Conservation (phyloP, 2,329 filamentous ascomycete species). For the Xylariaceae sp. region DNA sequence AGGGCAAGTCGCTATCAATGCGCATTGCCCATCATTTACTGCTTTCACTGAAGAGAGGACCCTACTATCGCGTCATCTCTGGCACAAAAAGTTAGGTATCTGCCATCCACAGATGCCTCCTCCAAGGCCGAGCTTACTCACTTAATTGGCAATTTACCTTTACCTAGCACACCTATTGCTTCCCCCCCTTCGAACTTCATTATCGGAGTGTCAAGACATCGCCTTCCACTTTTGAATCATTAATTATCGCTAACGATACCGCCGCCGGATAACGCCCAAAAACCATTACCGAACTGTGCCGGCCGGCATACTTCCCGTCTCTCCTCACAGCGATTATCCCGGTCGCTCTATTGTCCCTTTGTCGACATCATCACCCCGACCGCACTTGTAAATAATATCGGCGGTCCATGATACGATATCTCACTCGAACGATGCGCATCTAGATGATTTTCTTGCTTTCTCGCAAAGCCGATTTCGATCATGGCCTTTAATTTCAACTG, state of each 20-base stretch:
- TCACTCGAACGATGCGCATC: constrained; percentile 23
- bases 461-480: constrained; percentile 36
- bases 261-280: constrained; percentile 1
- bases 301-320: too few relatives aligned
- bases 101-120: background rate
- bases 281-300: background rate
- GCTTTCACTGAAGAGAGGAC: constrained; percentile 2
- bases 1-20: background rate
- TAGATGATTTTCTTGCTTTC: too few relatives aligned
- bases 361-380: too few relatives aligned
- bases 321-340: too few relatives aligned
- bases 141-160: background rate
- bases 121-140: background rate
- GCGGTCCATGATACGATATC: too few relatives aligned
- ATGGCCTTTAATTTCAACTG: constrained; percentile 99
- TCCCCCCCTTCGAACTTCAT: constrained; percentile 3
- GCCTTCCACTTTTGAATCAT: constrained; percentile 1
- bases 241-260: constrained; percentile 3
- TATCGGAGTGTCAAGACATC: constrained; percentile 1
- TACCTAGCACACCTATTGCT: constrained; percentile 5
- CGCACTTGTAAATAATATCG: too few relatives aligned
- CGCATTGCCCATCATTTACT: constrained; percentile 5
- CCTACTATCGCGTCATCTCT: constrained; percentile 19
- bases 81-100: constrained; percentile 11
- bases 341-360: too few relatives aligned